Evolutionary conservation across 345 rosid genomes (phyloP).

Genomic region (Eutrema heterophyllum): DNA sequence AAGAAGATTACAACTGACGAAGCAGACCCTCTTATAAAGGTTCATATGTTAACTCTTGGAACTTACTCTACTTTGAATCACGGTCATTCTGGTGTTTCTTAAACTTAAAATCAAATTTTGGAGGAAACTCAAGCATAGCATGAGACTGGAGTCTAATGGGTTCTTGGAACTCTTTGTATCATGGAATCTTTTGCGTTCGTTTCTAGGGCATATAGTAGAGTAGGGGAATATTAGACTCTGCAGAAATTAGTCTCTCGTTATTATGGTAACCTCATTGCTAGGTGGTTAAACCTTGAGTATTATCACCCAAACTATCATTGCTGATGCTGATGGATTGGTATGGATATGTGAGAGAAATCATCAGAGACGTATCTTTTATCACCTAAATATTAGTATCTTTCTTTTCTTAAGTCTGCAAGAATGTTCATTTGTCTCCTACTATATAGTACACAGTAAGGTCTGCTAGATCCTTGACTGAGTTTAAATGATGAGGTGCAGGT

Average conservation of each 20-base stretch:
- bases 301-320: too few relatives aligned
- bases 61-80: conserved; percentile 24
- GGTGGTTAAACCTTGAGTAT: not conserved
- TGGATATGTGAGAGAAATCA: too few relatives aligned
- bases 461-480: too few relatives aligned
- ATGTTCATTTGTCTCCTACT: too few relatives aligned
- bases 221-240: not conserved
- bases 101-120: not conserved
- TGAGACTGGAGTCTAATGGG: not conserved
- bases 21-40: conserved; percentile 61
- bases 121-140: not conserved
- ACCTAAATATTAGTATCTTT: too few relatives aligned
- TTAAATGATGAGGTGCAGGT: too few relatives aligned
- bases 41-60: conserved; percentile 47
- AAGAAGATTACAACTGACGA: conserved; percentile 57
- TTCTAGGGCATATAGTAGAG: not conserved
- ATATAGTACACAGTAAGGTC: too few relatives aligned
- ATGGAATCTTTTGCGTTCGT: not conserved
- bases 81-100: not conserved
- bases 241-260: not conserved
- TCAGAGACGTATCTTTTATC: too few relatives aligned
- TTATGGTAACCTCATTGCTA: not conserved
- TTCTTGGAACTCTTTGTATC: not conserved
- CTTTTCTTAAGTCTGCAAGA: too few relatives aligned
- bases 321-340: too few relatives aligned